Evolutionary conservation across 306 rosid genomes (phyloP), one percentile per base, ranked within the genome.

Genomic region (Dryas octopetala): DNA sequence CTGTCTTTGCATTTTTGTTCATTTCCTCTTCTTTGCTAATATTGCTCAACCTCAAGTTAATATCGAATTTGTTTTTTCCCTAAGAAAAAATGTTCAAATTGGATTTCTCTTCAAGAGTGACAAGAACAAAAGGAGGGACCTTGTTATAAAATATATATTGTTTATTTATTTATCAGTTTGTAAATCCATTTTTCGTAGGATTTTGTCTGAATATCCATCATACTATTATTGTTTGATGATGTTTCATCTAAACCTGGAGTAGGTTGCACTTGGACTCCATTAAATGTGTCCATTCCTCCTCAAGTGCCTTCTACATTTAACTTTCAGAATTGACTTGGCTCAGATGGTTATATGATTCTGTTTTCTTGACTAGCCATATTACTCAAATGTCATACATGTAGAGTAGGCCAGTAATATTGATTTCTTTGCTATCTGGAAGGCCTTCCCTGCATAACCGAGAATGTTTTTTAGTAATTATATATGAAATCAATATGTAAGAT

Each of bases 1-100:
- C 12, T 59, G 16, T 88, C 88, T 85, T 74, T 72, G 73, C 82
- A 83, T 70, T 81, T 77, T 81, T 41, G 63, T 85, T 85, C 58
- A 67, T 72, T 61, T 82, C 62, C 48, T 83, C 64, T 15, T 60
- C 84, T 71, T 76, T 40, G 51, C 84, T 26, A 48, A 72, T 46
- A 44, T 43, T 76, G 77, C 41, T 66, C 10, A 23, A 19, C 32
- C 57, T 82, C 77, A 78, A 61, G 50, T 57, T 73, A 14, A 53
- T 59, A 14, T 51, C 15, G 63, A 66, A 68, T 76, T 70, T 32
- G 38, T 61, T 54, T 43, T 73, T 53, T 73, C 62, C 12, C 75
- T 32, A 61, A 32, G 38, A 32, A 32, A 32, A 32, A 32, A 1
- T 32, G 38, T 32, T 32, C 38, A 32, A 6, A 5, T 46, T 4